Base-by-base conservation (phyloP, 1,139 yeast genomes). In the Geotrichum siamense region DNA sequence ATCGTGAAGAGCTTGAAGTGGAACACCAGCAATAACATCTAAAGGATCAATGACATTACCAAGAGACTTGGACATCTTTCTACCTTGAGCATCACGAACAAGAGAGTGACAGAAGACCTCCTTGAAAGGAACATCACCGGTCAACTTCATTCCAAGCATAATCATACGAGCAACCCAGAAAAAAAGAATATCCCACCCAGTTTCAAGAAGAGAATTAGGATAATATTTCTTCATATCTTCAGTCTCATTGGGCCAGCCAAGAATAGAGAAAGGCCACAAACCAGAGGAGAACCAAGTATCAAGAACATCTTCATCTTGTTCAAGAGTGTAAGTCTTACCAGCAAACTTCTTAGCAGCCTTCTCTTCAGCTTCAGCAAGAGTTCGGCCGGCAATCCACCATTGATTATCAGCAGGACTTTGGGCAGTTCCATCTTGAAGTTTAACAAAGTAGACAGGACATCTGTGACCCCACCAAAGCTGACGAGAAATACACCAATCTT, bases 401-500 rank as follows among this genome's bases (percentile, higher is more conserved):
- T 74, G 68, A 55, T 82, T 85, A 61, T 82, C 82, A 57, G 77
- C 82, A 51, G 75, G 73, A 51, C 68, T 71, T 51, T 69, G 66
- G 43, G 65, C 61, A 27, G 37, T 21, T 9, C 49, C 43, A 43
- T 61, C 61, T 28, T 58, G 64, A 48, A 86, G 69, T 44, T 73
- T 70, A 51, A 89, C 86, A 56, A 86, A 86, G 69, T 93, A 91
- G 40, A 85, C 96, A 20, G 98, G 98, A 68, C 96, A 86, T 71
- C 97, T 80, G 71, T 91, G 98, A 54, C 98, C 98, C 98, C 98
- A 91, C 98, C 98, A 91, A 60, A 91, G 76, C 72, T 91, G 98
- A 70, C 98, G 84, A 25, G 97, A 91, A 53, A 91, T 87, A 79
- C 98, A 91, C 98, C 98, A 91, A 70, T 91, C 98, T 71, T 93